Evolutionary conservation across 139 green algal species (phyloP), one percentile per base, ranked within the genome.

Genomic region (Chlorella sp.): DNA sequence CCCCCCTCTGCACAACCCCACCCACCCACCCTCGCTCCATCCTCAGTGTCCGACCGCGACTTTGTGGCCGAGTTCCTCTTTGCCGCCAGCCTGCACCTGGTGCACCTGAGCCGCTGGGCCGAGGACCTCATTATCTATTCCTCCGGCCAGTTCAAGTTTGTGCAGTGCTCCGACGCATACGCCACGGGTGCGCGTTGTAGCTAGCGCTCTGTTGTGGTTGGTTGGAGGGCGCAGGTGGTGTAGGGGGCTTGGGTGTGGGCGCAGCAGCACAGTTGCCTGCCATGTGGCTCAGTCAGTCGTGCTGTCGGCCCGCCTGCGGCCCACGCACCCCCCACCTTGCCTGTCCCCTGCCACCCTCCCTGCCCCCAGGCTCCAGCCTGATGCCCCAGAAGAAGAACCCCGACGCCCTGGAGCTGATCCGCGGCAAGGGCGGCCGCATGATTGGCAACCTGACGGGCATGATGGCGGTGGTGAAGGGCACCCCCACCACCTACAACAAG

Each of bases 331-430:
- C n/a, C n/a, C n/a, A n/a, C n/a, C n/a, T n/a, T n/a, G n/a, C n/a
- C n/a, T n/a, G n/a, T n/a, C n/a, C n/a, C n/a, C n/a, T n/a, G n/a
- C n/a, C n/a, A n/a, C 75, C 28, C 30, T 0, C 24, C 77, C 38
- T 36, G 28, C 13, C n/a, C 62, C 76, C 89, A 92, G 97, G 97
- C 36, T 96, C 90, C 56, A 95, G 87, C 87, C 91, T 99, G 67
- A 99, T 99, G 97, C 97, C 97, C 34, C 97, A 99, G 91, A 99
- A 99, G 93, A 99, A 99, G 94, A 99, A 99, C 92, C 97, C 97
- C 32, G 97, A 99, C 88, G 96, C 97, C 0, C 91, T 99, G 73
- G 97, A 99, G 92, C 93, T 99, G 24, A 95, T 99, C 85, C 92
- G 97, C 60, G 96, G 91, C 48, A 95, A 95, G 85, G 89, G 86